Conservation (phyloP, 2,329 filamentous ascomycete species). For the Exophiala sideris region DNA sequence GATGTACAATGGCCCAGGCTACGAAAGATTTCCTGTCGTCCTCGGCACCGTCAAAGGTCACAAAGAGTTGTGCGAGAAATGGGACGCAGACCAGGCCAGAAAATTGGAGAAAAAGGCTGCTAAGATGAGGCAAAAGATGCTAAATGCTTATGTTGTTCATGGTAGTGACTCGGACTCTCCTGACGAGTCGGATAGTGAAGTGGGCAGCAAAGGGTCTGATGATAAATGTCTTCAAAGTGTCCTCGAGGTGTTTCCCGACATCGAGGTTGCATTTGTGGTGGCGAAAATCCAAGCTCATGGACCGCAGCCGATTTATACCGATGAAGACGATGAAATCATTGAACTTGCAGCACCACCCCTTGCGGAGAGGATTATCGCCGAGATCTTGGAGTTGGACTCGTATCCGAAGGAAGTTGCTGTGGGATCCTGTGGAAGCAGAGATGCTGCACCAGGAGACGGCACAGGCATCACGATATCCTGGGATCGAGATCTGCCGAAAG, state of each 20-base stretch:
- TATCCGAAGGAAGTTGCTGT: constrained; percentile 43
- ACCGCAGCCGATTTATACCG: constrained; percentile 32
- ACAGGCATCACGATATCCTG: constrained; percentile 34
- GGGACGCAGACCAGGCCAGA: constrained; percentile 15
- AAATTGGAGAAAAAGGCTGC: constrained; percentile 6
- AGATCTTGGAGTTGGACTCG: constrained; percentile 37
- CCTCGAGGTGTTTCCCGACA: constrained; percentile 46
- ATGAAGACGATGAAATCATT: constrained; percentile 1
- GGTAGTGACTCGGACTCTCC: constrained; percentile 7
- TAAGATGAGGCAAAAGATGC: constrained; percentile 4
- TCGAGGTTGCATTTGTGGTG: constrained; percentile 41
- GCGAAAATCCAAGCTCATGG: constrained; percentile 15
- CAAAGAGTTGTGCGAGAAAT: constrained; percentile 24
- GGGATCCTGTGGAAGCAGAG: constrained; percentile 32
- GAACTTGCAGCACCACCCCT: background rate
- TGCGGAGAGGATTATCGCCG: constrained; percentile 39
- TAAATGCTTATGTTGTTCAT: constrained; percentile 1
- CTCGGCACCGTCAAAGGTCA: constrained; percentile 23
- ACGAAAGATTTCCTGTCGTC: constrained; percentile 26
- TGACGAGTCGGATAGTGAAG: constrained; percentile 5
- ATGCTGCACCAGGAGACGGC: constrained; percentile 34
- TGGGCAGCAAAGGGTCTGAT: constrained; percentile 1
- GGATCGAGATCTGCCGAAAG: constrained; percentile 17
- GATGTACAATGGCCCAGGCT: constrained; percentile 29
- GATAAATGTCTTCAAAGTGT: constrained; percentile 35